Conservation (phyloP, 1,284 basidiomycete species). For the Trametes pubescens region DNA sequence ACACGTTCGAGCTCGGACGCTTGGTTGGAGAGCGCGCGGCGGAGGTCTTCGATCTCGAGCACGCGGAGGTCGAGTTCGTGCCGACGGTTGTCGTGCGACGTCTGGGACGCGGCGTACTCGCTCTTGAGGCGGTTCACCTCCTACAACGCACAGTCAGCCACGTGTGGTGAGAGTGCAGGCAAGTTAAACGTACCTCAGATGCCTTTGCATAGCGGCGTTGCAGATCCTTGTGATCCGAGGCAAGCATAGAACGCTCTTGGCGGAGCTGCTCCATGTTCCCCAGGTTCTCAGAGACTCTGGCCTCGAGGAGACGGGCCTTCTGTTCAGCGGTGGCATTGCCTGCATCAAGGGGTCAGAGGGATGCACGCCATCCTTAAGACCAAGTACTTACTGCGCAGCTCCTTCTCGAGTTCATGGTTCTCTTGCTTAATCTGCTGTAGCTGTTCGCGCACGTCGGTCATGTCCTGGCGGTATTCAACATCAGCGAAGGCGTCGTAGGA, state of each 20-base stretch:
- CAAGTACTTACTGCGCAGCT: slow-evolving; percentile 62
- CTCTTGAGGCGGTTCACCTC: slow-evolving; percentile 67
- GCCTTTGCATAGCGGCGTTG: slow-evolving; percentile 69
- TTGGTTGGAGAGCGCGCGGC: slow-evolving; percentile 66
- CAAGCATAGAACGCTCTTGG: slow-evolving; percentile 73
- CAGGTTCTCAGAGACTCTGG: slow-evolving; percentile 68
- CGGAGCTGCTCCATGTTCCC: slow-evolving; percentile 75
- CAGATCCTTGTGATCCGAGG: slow-evolving; percentile 72
- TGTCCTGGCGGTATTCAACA: slow-evolving; percentile 57
- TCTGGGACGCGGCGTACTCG: slow-evolving; percentile 65
- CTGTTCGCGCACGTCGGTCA: slow-evolving; percentile 74
- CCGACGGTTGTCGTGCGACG: slow-evolving; percentile 73
- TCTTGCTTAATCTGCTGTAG: slow-evolving; percentile 73
- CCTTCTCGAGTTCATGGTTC: slow-evolving; percentile 71
- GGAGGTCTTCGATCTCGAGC: slow-evolving; percentile 77
- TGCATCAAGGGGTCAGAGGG: slow-evolving; percentile 29
- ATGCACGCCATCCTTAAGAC: neutral
- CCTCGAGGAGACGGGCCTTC: slow-evolving; percentile 70
- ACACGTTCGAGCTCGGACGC: slow-evolving; percentile 68
- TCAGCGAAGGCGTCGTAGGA: neutral
- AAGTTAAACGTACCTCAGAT: slow-evolving; percentile 60
- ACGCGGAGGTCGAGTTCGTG: slow-evolving; percentile 76
- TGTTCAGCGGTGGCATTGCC: slow-evolving; percentile 73
- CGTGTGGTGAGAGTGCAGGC: neutral
- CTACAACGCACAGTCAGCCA: slow-evolving; percentile 42